phyloP scores from a whole-genome alignment of 2,329 filamentous ascomycete genomes.

The Penicillium sp. region DNA sequence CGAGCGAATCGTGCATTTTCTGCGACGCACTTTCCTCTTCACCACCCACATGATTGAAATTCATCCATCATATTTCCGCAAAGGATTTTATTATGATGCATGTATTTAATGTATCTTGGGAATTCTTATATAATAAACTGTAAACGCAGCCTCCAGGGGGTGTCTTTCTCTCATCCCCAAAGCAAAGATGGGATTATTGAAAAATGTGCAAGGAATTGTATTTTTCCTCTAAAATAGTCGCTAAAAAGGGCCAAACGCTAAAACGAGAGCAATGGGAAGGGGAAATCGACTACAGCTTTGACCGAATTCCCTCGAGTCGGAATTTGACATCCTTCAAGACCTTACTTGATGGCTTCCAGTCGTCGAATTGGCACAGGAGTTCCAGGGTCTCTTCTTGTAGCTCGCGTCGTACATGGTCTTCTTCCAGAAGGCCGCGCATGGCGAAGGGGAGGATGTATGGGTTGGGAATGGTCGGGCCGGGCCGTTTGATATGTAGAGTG shows the following conservation, averaged over 20 bases:
- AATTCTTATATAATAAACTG: background rate
- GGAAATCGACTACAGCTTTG: constrained; percentile 58
- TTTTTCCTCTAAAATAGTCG: constrained; percentile 8
- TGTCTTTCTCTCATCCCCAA: background rate
- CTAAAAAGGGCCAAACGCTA: constrained; percentile 4
- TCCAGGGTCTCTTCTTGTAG: constrained; percentile 70
- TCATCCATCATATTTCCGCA: background rate
- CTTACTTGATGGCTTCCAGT: constrained; percentile 88
- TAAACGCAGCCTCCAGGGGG: background rate
- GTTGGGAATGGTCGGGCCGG: constrained; percentile 54
- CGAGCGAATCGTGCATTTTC: constrained; percentile 4
- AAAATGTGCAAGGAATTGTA: background rate
- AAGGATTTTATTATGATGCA: background rate
- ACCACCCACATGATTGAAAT: background rate
- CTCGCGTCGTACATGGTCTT: constrained; percentile 81
- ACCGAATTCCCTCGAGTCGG: constrained; percentile 82
- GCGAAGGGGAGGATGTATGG: constrained; percentile 93
- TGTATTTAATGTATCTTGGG: constrained; percentile 4
- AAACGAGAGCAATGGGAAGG: background rate
- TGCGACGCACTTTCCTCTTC: constrained; percentile 4
- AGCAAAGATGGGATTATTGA: background rate
- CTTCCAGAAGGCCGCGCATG: constrained; percentile 87
- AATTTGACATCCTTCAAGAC: constrained; percentile 95
- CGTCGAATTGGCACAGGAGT: constrained; percentile 81
- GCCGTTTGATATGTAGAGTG: constrained; percentile 51